A percentile compares a stretch with the other conserved stretches of the same genome.
phyloP scores from a whole-genome alignment of 495 filamentous ascomycete species.

The Amphirosellinia nigrospora region DNA sequence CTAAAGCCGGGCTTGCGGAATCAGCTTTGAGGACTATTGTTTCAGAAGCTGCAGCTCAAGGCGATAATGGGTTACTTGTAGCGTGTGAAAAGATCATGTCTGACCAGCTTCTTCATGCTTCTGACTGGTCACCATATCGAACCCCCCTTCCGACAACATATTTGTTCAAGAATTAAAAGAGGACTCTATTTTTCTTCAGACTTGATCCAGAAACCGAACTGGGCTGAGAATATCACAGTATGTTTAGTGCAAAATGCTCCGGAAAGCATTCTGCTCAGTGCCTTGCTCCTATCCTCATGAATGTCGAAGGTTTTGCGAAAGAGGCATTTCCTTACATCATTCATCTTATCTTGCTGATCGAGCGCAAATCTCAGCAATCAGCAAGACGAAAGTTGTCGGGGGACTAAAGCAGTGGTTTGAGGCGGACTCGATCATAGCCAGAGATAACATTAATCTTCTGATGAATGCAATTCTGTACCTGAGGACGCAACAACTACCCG shows the following conservation, averaged over 20 bases:
- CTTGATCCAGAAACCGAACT: slow-evolving; percentile 51
- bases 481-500: slow-evolving; percentile 75
- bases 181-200: slow-evolving; percentile 41
- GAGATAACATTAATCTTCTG: slow-evolving; percentile 62
- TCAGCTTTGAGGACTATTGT: slow-evolving; percentile 74
- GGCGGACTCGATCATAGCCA: slow-evolving; percentile 45
- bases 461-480: slow-evolving; percentile 87
- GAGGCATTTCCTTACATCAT: slow-evolving; percentile 78
- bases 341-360: slow-evolving; percentile 72
- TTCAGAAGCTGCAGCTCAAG: slow-evolving; percentile 55
- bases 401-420: slow-evolving; percentile 59
- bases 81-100: slow-evolving; percentile 54
- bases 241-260: slow-evolving; percentile 64
- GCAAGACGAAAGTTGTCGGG: slow-evolving; percentile 56
- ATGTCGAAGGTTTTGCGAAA: slow-evolving; percentile 70
- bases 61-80: slow-evolving; percentile 51
- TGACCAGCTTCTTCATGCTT: slow-evolving; percentile 49
- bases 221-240: slow-evolving; percentile 69
- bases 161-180: slow-evolving; percentile 30
- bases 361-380: slow-evolving; percentile 54
- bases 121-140: slow-evolving; percentile 55
- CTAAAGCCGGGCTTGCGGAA: slow-evolving; percentile 77
- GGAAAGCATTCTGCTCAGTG: slow-evolving; percentile 68
- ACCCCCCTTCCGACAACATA: slow-evolving; percentile 51
- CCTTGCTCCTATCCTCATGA: slow-evolving; percentile 66